These are phyloP conservation scores for Grosmannia clavigera DNA, from an alignment of 2,329 filamentous ascomycete species.

Conservation along the genomic window DNA sequence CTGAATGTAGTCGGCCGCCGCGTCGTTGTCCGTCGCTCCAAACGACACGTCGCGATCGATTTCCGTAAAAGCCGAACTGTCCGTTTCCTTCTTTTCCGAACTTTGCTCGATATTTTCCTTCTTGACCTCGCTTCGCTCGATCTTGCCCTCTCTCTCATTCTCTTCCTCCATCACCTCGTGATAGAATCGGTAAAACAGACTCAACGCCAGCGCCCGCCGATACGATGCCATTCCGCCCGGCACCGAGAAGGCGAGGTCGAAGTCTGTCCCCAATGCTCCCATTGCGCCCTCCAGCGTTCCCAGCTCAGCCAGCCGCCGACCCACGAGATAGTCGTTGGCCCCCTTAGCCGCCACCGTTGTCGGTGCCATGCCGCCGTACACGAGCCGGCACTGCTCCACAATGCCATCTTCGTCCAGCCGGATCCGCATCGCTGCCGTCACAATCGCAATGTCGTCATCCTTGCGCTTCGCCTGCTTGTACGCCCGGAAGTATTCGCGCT, in stretches of 20 bases:
- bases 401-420: constrained; percentile 52
- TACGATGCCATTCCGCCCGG: constrained; percentile 98
- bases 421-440: constrained; percentile 74
- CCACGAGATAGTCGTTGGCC: constrained; percentile 59
- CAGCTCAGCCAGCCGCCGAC: constrained; percentile 68
- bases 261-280: constrained; percentile 79
- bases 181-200: constrained; percentile 97
- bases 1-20: constrained; percentile 66
- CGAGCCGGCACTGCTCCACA: constrained; percentile 64
- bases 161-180: constrained; percentile 67
- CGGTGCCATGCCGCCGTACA: constrained; percentile 92
- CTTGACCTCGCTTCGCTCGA: background rate
- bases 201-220: constrained; percentile 74
- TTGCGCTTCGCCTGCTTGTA: constrained; percentile 97
- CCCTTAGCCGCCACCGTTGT: constrained; percentile 79
- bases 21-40: constrained; percentile 65
- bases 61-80: constrained; percentile 67
- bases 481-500: constrained; percentile 72
- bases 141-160: constrained; percentile 16
- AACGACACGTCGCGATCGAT: constrained; percentile 74
- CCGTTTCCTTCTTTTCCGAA: constrained; percentile 29
- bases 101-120: constrained; percentile 4
- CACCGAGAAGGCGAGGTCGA: constrained; percentile 78
- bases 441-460: constrained; percentile 96
- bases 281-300: constrained; percentile 81